Conservation (phyloP, 2,329 filamentous ascomycete species). For the Colletotrichum aenigma region DNA sequence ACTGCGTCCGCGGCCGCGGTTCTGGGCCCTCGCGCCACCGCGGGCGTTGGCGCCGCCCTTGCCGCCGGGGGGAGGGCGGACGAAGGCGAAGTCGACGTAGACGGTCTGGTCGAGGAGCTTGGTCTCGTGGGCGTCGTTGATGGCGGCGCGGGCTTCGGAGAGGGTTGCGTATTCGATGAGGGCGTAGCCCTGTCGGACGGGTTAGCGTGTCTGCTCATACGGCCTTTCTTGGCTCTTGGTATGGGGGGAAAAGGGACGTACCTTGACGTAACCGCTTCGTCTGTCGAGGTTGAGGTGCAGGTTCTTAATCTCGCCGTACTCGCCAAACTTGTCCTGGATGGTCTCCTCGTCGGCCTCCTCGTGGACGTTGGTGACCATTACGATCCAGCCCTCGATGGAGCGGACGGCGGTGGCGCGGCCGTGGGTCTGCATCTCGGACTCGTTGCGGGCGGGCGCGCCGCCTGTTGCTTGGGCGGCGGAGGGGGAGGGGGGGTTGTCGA, state of each 20-base stretch:
- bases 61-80: conserved; percentile 71
- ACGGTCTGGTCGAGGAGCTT: conserved; percentile 84
- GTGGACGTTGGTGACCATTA: conserved; percentile 86
- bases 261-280: conserved; percentile 87
- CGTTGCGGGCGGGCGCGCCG: conserved; percentile 49
- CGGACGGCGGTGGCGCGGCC: conserved; percentile 80
- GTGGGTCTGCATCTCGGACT: conserved; percentile 72
- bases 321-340: conserved; percentile 79
- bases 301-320: conserved; percentile 88
- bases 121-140: conserved; percentile 77
- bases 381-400: conserved; percentile 89
- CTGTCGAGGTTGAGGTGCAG: conserved; percentile 83
- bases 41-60: conserved; percentile 31
- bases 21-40: conserved; percentile 42
- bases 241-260: conserved; percentile 29
- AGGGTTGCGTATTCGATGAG: conserved; percentile 84
- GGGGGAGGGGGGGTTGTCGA: conserved; percentile 48
- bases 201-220: neutral
- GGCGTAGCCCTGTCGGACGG: conserved; percentile 72
- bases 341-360: conserved; percentile 87
- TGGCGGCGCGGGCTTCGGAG: conserved; percentile 79
- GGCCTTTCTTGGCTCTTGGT: neutral
- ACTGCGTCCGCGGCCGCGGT: conserved; percentile 33
- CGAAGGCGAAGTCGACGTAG: conserved; percentile 83
- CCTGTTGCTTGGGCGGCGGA: conserved; percentile 24